Evolutionary conservation across 2,329 filamentous ascomycete genomes (phyloP).

Genomic region (Ceratocystis diversiconidia): DNA sequence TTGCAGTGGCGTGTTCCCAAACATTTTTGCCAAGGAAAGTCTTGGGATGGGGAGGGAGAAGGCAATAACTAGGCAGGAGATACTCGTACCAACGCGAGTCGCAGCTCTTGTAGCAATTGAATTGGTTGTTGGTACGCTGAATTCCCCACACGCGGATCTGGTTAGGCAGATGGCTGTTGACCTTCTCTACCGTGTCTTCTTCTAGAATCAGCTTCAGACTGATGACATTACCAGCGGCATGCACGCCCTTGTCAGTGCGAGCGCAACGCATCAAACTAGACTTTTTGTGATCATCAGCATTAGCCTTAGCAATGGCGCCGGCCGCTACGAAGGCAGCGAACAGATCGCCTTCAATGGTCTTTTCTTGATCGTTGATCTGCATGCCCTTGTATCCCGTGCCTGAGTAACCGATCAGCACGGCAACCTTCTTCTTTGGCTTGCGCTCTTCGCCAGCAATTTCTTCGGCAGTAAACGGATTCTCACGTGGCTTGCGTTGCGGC

Average conservation of each 20-base stretch:
- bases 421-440: constrained; percentile 88
- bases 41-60: constrained; percentile 80
- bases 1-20: constrained; percentile 61
- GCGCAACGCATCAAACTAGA: constrained; percentile 88
- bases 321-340: constrained; percentile 85
- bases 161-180: constrained; percentile 69
- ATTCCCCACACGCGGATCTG: constrained; percentile 96
- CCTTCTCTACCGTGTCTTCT: constrained; percentile 74
- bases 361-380: constrained; percentile 71
- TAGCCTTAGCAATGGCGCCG: constrained; percentile 89
- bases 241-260: constrained; percentile 91
- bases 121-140: constrained; percentile 73
- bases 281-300: constrained; percentile 93
- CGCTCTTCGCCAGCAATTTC: constrained; percentile 81
- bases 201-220: constrained; percentile 93
- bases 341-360: constrained; percentile 91
- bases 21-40: constrained; percentile 74
- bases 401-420: constrained; percentile 87
- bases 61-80: constrained; percentile 80
- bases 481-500: constrained; percentile 17
- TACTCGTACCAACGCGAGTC: constrained; percentile 98
- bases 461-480: constrained; percentile 49
- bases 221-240: constrained; percentile 89
- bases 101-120: constrained; percentile 89
- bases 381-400: constrained; percentile 95